Evolutionary conservation across 768 basidiomycete genomes (phyloP).

Genomic region (Coprinellus micaceus): DNA sequence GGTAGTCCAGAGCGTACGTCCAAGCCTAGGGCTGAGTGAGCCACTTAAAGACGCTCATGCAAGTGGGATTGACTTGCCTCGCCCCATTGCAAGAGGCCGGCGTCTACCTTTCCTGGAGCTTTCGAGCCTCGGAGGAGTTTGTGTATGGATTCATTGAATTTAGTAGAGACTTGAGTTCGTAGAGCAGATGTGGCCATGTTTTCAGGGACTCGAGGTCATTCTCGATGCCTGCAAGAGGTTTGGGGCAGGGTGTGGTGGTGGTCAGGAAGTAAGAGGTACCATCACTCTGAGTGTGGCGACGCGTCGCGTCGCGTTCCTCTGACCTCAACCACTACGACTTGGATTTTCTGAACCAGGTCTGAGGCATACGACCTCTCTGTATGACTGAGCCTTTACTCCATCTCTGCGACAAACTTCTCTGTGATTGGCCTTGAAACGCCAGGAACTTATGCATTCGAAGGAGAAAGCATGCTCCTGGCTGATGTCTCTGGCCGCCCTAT

Average conservation of each 20-base stretch:
- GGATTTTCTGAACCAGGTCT: no score
- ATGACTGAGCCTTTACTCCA: no score
- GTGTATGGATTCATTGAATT: not conserved
- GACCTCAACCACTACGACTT: no score
- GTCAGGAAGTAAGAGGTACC: no score
- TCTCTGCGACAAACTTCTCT: no score
- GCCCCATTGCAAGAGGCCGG: not conserved
- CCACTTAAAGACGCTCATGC: not conserved
- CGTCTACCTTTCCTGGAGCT: not conserved
- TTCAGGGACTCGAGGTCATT: not conserved
- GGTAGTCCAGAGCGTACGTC: constrained; percentile 48
- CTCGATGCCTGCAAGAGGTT: not conserved
- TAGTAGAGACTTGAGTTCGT: not conserved
- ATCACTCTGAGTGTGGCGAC: no score
- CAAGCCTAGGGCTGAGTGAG: constrained; percentile 45
- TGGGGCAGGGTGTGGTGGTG: not conserved
- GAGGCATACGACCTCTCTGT: no score
- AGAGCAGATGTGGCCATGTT: not conserved
- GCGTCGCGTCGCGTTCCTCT: no score
- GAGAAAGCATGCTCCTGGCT: no score
- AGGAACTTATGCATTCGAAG: no score
- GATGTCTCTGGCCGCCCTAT: no score
- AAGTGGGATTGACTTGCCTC: not conserved
- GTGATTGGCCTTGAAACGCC: no score
- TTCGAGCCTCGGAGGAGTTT: not conserved